Conservation (phyloP, 2,329 filamentous ascomycete genomes). For the Thermothelomyces thermophilus region DNA sequence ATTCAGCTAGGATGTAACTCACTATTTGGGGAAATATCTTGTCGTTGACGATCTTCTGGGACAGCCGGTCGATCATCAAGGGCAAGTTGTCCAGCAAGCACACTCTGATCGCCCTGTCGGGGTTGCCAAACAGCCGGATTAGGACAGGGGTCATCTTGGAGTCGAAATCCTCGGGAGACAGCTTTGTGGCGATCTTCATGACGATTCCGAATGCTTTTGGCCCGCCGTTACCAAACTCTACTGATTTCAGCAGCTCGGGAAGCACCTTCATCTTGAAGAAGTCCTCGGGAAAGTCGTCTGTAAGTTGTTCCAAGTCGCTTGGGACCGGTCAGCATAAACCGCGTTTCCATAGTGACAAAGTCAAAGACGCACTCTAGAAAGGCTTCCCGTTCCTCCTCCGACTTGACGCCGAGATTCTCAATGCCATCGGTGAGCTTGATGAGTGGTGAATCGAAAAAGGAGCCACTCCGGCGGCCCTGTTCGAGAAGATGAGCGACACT, state of each 20-base stretch:
- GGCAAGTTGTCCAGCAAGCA: constrained; percentile 85
- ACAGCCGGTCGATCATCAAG: constrained; percentile 81
- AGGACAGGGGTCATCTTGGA: constrained; percentile 76
- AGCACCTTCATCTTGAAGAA: constrained; percentile 97
- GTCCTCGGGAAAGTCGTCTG: constrained; percentile 93
- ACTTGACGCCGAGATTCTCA: constrained; percentile 86
- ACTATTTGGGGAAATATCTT: constrained; percentile 96
- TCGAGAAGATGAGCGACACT: constrained; percentile 83
- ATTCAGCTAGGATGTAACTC: constrained; percentile 20
- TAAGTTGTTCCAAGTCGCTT: constrained; percentile 74
- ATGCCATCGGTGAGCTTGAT: constrained; percentile 91
- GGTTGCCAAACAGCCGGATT: constrained; percentile 79
- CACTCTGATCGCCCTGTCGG: constrained; percentile 85
- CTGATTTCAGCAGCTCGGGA: constrained; percentile 91
- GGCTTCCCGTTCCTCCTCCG: constrained; percentile 71
- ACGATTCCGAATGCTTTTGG: constrained; percentile 84
- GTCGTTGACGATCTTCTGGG: constrained; percentile 86
- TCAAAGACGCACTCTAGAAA: constrained; percentile 58
- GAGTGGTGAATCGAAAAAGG: constrained; percentile 88
- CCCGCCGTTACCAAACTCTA: constrained; percentile 95
- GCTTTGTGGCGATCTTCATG: constrained; percentile 82
- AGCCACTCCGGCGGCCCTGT: constrained; percentile 71
- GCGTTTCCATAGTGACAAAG: constrained; percentile 1
- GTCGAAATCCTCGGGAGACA: constrained; percentile 87
- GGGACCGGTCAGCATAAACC: constrained; percentile 30